Conservation (phyloP, 129 eudicot genomes). For the Gnaphalium uliginosum region DNA sequence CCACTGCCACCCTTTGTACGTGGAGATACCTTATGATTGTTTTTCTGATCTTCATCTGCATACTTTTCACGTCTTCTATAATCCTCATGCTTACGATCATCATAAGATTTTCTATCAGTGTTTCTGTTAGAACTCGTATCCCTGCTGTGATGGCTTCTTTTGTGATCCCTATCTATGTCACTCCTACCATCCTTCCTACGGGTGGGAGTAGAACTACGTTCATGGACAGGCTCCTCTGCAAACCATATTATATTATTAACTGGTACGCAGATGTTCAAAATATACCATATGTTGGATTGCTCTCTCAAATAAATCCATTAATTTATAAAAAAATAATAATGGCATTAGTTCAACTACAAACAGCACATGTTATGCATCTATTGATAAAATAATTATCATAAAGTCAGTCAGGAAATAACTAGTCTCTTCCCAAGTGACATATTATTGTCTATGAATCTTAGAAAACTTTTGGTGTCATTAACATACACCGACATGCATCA, state of each 20-base stretch:
- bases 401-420: neutral
- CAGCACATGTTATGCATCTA: neutral
- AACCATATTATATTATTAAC: constrained; percentile 22
- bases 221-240: constrained; percentile 65
- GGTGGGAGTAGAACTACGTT: constrained; percentile 48
- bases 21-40: constrained; percentile 42
- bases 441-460: neutral
- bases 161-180: constrained; percentile 47
- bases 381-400: neutral
- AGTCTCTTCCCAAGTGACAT: neutral
- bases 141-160: constrained; percentile 48
- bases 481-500: neutral
- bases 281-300: neutral
- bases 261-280: constrained; percentile 19
- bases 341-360: neutral
- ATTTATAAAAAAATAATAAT: neutral
- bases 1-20: constrained; percentile 33
- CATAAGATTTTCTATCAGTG: constrained; percentile 54
- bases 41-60: constrained; percentile 61
- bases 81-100: constrained; percentile 58
- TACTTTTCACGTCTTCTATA: constrained; percentile 52
- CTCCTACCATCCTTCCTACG: constrained; percentile 52
- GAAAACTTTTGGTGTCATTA: neutral
- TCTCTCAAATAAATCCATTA: neutral
- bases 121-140: constrained; percentile 46